phyloP scores from a whole-genome alignment of 1,284 basidiomycete species.

The Austropuccinia psidii region DNA sequence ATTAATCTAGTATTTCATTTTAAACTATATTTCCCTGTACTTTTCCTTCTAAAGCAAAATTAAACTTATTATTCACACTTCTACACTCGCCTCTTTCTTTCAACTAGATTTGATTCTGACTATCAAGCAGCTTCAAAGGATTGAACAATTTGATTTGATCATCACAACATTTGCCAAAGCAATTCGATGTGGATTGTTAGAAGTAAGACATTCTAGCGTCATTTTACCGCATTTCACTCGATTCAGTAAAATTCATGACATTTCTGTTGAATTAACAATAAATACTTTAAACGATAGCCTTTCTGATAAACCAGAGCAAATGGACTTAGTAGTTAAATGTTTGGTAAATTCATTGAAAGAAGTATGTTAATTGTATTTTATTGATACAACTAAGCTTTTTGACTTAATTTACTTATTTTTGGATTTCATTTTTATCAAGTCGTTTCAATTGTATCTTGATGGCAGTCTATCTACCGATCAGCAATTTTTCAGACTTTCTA shows the following conservation, averaged over 20 bases:
- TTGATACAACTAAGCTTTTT: not conserved
- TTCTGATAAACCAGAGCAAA: not conserved
- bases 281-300: slow-evolving; percentile 11
- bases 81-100: too few species aligned
- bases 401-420: not conserved
- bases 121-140: not conserved
- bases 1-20: not conserved
- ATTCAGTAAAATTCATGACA: slow-evolving; percentile 26
- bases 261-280: slow-evolving; percentile 6
- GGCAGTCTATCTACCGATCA: slow-evolving; percentile 6
- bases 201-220: slow-evolving; percentile 15
- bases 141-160: slow-evolving; percentile 32
- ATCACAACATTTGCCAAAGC: slow-evolving; percentile 31
- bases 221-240: slow-evolving; percentile 21
- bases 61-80: too few species aligned
- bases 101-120: not conserved
- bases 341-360: slow-evolving; percentile 9
- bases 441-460: slow-evolving; percentile 25
- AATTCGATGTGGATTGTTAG: slow-evolving; percentile 30
- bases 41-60: not conserved
- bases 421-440: slow-evolving; percentile 4
- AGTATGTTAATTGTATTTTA: not conserved
- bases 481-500: slow-evolving; percentile 42
- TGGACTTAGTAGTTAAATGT: not conserved
- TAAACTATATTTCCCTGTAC: not conserved